Evolutionary conservation across 2,329 filamentous ascomycete species (phyloP).

Genomic region (Xylariaceae sp.): DNA sequence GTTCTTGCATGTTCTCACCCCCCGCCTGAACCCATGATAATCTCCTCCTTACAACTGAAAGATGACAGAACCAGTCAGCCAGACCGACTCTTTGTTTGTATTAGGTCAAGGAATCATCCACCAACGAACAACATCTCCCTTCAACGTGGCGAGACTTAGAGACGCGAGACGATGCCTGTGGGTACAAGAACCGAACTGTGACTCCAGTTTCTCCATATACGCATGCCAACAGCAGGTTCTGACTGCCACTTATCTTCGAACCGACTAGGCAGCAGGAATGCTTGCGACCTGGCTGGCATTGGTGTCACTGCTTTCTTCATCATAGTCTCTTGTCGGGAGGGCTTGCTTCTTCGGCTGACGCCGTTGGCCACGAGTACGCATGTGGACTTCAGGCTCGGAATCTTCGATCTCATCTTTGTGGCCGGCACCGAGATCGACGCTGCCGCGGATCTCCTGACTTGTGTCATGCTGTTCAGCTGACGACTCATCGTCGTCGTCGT

Average conservation of each 20-base stretch:
- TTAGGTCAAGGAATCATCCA: neutral
- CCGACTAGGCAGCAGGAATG: conserved; percentile 27
- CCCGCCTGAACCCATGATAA: neutral
- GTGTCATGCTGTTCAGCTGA: neutral
- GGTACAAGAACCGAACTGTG: neutral
- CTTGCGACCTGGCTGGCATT: conserved; percentile 31
- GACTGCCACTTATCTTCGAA: neutral
- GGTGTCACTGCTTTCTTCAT: conserved; percentile 29
- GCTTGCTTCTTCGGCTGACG: conserved; percentile 1
- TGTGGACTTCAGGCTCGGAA: conserved; percentile 20
- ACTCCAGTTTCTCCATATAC: neutral
- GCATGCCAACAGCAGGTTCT: neutral
- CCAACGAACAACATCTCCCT: neutral
- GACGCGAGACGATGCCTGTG: too few relatives aligned
- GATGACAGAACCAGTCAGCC: neutral
- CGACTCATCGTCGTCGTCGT: neutral
- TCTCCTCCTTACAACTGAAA: neutral
- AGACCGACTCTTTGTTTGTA: neutral
- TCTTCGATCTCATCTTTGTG: conserved; percentile 20
- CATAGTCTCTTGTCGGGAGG: conserved; percentile 2
- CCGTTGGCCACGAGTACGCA: neutral
- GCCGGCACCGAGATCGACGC: conserved; percentile 21
- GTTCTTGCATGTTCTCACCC: too few relatives aligned
- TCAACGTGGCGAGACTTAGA: too few relatives aligned
- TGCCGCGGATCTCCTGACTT: conserved; percentile 3